Evolutionary conservation across 2,329 filamentous ascomycete species (phyloP).

Genomic region (Apiospora malaysiana): DNA sequence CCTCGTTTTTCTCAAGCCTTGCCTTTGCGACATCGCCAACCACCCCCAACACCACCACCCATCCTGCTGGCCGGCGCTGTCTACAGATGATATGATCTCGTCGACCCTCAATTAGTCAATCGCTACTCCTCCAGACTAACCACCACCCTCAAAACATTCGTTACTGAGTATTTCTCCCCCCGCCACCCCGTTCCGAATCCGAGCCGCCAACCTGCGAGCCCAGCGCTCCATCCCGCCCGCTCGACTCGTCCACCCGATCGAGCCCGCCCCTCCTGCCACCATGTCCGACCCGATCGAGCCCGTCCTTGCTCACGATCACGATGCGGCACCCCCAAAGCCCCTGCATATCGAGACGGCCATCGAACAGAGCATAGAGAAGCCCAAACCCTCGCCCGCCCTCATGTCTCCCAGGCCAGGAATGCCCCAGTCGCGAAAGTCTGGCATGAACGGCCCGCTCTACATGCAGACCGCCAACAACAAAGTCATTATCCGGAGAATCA

Average conservation of each 20-base stretch:
- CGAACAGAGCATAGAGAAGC: constrained; percentile 6
- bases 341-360: neutral
- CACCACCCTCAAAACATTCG: neutral
- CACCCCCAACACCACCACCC: constrained; percentile 1
- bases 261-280: neutral
- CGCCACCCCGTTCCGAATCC: neutral
- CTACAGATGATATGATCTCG: constrained; percentile 9
- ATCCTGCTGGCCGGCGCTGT: constrained; percentile 14
- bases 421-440: constrained; percentile 17
- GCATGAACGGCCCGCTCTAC: constrained; percentile 63
- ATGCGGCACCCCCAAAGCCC: neutral
- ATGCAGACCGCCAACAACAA: constrained; percentile 60
- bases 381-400: constrained; percentile 4
- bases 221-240: neutral
- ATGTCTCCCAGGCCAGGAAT: neutral
- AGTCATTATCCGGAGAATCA: constrained; percentile 61
- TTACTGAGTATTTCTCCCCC: constrained; percentile 19
- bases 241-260: neutral
- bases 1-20: constrained; percentile 10
- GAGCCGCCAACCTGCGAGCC: neutral
- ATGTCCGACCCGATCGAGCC: constrained; percentile 14
- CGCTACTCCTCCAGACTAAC: neutral
- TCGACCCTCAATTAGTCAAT: constrained; percentile 5
- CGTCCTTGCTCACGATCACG: constrained; percentile 1
- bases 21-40: constrained; percentile 18